phyloP scores from a whole-genome alignment of 805 yeast genomes.

The Starmerella khaoyaiensis region DNA sequence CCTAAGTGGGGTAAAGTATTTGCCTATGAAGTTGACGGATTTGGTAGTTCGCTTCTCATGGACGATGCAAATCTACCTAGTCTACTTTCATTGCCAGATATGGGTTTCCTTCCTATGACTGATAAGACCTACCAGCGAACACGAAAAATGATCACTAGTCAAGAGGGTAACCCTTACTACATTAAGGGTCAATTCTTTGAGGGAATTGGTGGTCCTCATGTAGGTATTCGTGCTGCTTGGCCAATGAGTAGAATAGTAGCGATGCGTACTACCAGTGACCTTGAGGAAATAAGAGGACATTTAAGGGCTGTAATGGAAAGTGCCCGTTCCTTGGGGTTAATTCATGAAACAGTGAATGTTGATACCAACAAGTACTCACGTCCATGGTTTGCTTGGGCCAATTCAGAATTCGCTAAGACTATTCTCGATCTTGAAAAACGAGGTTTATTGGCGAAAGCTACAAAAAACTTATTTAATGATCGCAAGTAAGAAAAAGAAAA shows the following conservation, averaged over 20 bases:
- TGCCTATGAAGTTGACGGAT: conserved; percentile 86
- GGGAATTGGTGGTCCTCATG: conserved; percentile 88
- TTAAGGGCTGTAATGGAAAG: conserved; percentile 41
- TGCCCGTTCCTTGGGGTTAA: conserved; percentile 64
- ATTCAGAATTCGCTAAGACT: conserved; percentile 80
- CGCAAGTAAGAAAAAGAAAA: neutral
- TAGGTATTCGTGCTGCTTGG: conserved; percentile 74
- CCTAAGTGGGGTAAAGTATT: conserved; percentile 60
- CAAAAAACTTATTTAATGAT: conserved; percentile 8
- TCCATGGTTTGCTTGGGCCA: conserved; percentile 92
- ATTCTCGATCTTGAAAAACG: conserved; percentile 60
- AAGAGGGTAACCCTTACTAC: conserved; percentile 66
- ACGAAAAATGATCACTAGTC: conserved; percentile 56
- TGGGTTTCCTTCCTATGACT: conserved; percentile 43
- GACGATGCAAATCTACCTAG: conserved; percentile 90
- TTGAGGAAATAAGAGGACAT: conserved; percentile 45
- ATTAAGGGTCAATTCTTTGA: conserved; percentile 47
- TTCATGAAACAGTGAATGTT: conserved; percentile 74
- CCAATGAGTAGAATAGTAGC: conserved; percentile 73
- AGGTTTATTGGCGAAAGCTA: conserved; percentile 16
- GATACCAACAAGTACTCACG: conserved; percentile 49
- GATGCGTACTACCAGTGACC: conserved; percentile 63
- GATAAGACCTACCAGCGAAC: conserved; percentile 66
- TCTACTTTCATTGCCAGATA: conserved; percentile 64
- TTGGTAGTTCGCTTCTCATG: conserved; percentile 60